Evolutionary conservation across 768 basidiomycete species (phyloP).

Genomic region (Calocybe indica): DNA sequence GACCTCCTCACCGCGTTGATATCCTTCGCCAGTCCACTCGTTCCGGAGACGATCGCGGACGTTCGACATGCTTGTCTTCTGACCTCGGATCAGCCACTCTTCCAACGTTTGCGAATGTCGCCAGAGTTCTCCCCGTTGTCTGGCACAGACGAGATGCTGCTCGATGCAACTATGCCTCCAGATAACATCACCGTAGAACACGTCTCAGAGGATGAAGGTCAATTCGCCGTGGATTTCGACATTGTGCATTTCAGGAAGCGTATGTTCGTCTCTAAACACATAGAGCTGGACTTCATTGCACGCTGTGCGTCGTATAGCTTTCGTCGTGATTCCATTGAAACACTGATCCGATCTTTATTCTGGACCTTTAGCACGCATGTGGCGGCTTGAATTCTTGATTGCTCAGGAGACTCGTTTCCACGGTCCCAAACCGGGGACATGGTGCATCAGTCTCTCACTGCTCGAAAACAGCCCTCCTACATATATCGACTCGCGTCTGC

Average conservation of each 20-base stretch:
- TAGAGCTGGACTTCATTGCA: slow-evolving; percentile 63
- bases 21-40: slow-evolving; percentile 41
- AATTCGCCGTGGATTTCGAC: slow-evolving; percentile 48
- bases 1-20: slow-evolving; percentile 47
- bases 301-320: slow-evolving; percentile 23
- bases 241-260: slow-evolving; percentile 62
- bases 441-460: slow-evolving; percentile 46
- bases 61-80: slow-evolving; percentile 63
- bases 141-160: slow-evolving; percentile 46
- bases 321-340: slow-evolving; percentile 1
- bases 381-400: slow-evolving; percentile 42
- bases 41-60: slow-evolving; percentile 43
- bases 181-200: slow-evolving; percentile 57
- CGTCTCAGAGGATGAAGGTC: slow-evolving; percentile 38
- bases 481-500: slow-evolving; percentile 45
- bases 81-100: slow-evolving; percentile 53
- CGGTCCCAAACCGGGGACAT: slow-evolving; percentile 27
- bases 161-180: slow-evolving; percentile 34
- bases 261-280: slow-evolving; percentile 55
- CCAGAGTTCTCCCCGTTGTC: slow-evolving; percentile 47
- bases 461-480: slow-evolving; percentile 55
- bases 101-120: slow-evolving; percentile 50
- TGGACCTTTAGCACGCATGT: slow-evolving; percentile 42
- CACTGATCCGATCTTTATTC: background rate
- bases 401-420: slow-evolving; percentile 11